Conservation (phyloP, 2,329 filamentous ascomycete species). For the Exophiala mesophila region DNA sequence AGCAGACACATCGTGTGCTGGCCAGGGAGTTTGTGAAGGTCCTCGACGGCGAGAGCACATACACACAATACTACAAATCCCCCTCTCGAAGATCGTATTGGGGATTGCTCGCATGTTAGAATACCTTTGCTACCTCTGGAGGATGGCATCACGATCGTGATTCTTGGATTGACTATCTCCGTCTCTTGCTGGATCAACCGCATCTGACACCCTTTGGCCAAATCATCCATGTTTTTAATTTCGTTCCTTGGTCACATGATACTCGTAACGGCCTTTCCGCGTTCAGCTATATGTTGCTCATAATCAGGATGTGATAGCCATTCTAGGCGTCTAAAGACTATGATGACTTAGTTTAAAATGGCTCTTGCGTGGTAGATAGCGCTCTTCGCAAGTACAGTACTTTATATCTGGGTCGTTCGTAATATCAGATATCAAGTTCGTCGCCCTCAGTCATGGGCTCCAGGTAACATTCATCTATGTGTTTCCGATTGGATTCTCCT, state of each 20-base stretch:
- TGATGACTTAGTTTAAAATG: not conserved
- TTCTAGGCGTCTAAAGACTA: conserved; percentile 1
- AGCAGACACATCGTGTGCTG: conserved; percentile 56
- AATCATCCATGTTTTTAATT: too few species aligned
- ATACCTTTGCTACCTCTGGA: too few species aligned
- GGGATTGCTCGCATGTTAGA: too few species aligned
- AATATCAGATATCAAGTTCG: not conserved
- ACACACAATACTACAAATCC: conserved; percentile 23
- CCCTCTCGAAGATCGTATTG: too few species aligned
- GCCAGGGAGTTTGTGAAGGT: conserved; percentile 54
- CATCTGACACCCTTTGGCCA: too few species aligned
- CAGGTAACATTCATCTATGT: not conserved
- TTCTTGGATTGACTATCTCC: too few species aligned
- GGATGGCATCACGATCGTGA: too few species aligned
- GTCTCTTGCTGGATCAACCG: too few species aligned
- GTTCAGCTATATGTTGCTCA: not conserved
- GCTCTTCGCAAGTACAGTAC: not conserved
- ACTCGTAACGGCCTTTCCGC: too few species aligned
- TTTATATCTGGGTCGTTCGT: not conserved
- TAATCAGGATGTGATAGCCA: not conserved
- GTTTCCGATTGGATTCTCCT: not conserved
- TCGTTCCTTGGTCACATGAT: too few species aligned
- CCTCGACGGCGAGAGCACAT: conserved; percentile 42
- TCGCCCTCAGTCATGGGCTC: not conserved
- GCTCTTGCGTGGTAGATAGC: not conserved